Evolutionary conservation across 495 filamentous ascomycete species (phyloP), one percentile per base, ranked within the genome.

Genomic region (Penicillium psychrofluorescens): DNA sequence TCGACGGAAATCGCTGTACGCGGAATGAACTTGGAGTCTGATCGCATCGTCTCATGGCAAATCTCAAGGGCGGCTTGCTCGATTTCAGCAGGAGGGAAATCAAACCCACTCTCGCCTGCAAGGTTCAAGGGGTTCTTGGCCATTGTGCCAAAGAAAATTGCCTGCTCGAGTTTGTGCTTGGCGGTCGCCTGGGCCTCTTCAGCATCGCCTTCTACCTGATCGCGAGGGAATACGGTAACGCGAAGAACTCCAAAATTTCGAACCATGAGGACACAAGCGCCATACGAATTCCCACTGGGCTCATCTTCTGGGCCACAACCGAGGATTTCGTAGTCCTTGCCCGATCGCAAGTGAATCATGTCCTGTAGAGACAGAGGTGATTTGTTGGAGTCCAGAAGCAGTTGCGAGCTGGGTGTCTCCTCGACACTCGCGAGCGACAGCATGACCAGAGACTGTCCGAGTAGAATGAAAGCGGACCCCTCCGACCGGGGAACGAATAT

Each of bases 91-190:
- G 68, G 49, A 2, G 80, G 66, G 49, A 89, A 95, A 15, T 72
- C 65, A 13, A 80, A 66, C 33, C 78, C 78, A 16, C 76, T 67
- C 38, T 76, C 75, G 29, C 78, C 76, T 38, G 79, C 71, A 46
- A 99, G 85, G 49, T 88, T 80, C 28, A 99, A 66, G 8, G 89
- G 83, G 51, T 92, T 95, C 50, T 84, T 77, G 36, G 76, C 72
- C 62, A 88, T 80, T 14, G 77, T 79, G 1, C 90, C 88, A 59
- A 85, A 97, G 67, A 95, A 95, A 4, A 96, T 81, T 11, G 91
- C 91, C 60, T 97, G 91, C 54, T 95, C 89, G 35, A 99, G 73
- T 62, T 91, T 96, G 57, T 80, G 85, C 58, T 85, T 89, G 7
- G 86, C 85, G 1, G 87, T 88, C 13, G 91, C 72, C 16, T 62